Conservation (phyloP, 2,329 filamentous ascomycete genomes). For the Chaetothyriales sp. region DNA sequence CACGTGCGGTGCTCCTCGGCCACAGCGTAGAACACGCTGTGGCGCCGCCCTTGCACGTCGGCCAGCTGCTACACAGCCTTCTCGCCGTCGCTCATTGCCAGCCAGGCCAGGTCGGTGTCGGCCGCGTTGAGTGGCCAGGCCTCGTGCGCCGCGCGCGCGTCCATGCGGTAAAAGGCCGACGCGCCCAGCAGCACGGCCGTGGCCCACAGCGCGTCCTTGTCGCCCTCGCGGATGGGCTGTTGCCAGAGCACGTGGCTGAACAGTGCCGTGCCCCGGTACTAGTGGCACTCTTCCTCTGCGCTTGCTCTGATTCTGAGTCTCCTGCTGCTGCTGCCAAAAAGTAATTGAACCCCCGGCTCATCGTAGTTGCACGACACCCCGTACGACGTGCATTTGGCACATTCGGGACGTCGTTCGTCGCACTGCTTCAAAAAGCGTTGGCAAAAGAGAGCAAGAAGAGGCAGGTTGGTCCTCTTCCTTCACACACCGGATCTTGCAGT, state of each 20-base stretch:
- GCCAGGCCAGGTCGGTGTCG: conserved; percentile 42
- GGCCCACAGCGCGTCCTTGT: conserved; percentile 36
- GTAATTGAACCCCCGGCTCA: conserved; percentile 26
- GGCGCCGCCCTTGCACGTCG: conserved; percentile 37
- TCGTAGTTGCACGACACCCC: conserved; percentile 34
- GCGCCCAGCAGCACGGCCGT: conserved; percentile 33
- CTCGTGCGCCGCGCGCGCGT: conserved; percentile 29
- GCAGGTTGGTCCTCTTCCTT: conserved; percentile 23
- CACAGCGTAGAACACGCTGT: conserved; percentile 20
- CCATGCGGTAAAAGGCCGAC: conserved; percentile 28
- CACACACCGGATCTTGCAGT: conserved; percentile 38
- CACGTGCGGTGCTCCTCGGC: conserved; percentile 9
- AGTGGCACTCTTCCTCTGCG: conserved; percentile 33
- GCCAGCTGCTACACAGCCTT: conserved; percentile 39
- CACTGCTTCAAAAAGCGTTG: conserved; percentile 23
- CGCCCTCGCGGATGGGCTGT: conserved; percentile 16
- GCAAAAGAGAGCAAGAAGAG: neutral
- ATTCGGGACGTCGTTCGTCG: conserved; percentile 33
- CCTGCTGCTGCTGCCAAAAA: conserved; percentile 5
- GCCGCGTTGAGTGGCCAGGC: conserved; percentile 43
- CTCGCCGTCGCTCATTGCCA: conserved; percentile 45
- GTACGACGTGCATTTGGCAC: conserved; percentile 30
- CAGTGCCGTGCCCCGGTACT: conserved; percentile 29
- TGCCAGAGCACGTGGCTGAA: conserved; percentile 27
- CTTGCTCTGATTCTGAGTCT: conserved; percentile 2